Conservation (phyloP, 495 filamentous ascomycete genomes). For the Neurospora tetrasperma region DNA sequence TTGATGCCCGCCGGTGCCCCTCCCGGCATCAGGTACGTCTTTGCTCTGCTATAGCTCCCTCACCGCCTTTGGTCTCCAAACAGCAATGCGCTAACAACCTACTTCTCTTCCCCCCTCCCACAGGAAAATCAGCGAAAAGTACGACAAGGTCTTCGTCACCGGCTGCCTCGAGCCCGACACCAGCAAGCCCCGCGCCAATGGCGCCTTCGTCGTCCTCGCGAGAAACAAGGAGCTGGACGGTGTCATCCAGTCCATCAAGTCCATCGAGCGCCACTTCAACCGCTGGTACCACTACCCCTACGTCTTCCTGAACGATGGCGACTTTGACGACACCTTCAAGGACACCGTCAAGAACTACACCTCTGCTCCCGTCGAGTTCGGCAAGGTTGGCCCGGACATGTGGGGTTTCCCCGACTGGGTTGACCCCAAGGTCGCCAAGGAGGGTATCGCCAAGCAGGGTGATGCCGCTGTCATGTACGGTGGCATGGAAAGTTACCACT, state of each 20-base stretch:
- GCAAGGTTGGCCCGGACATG: conserved; percentile 80
- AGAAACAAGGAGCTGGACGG: conserved; percentile 95
- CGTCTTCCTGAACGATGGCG: conserved; percentile 96
- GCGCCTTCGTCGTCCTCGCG: conserved; percentile 90
- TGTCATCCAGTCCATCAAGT: conserved; percentile 93
- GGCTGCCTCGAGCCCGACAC: conserved; percentile 71
- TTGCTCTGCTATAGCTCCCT: background rate
- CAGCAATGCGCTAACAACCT: conserved; percentile 1
- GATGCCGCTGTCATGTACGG: conserved; percentile 99
- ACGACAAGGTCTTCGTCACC: conserved; percentile 91
- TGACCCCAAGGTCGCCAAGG: conserved; percentile 83
- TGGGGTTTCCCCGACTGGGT: conserved; percentile 99
- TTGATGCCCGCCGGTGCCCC: conserved; percentile 84
- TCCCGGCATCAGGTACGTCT: conserved; percentile 72
- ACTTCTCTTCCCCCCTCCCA: background rate
- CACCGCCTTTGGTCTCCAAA: background rate
- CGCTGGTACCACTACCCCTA: conserved; percentile 98
- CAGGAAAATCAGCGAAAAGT: conserved; percentile 93
- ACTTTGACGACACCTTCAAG: conserved; percentile 91
- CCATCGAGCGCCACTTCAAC: conserved; percentile 98
- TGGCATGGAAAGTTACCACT: conserved; percentile 97
- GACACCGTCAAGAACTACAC: conserved; percentile 85
- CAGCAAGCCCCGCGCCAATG: conserved; percentile 65
- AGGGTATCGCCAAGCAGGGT: conserved; percentile 90
- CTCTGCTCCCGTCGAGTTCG: conserved; percentile 77